These are phyloP conservation scores for Rhizoclosmatium globosum DNA, from an alignment of 192 early-diverging fungal species.

Conservation along the genomic window DNA sequence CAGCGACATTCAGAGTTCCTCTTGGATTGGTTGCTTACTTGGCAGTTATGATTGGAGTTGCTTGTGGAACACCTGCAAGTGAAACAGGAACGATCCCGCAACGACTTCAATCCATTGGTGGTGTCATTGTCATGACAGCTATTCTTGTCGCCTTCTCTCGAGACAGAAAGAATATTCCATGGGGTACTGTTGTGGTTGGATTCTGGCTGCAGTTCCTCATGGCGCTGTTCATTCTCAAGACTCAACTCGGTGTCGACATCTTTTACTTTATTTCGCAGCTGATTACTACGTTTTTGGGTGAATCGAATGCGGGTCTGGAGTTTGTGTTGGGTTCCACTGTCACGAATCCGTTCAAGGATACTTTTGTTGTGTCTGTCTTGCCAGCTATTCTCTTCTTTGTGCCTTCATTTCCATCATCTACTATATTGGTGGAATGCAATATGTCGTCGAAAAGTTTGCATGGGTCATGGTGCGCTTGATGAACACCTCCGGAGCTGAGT, in stretches of 20 bases:
- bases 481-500: slow-evolving; percentile 82
- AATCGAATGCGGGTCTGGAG: slow-evolving; percentile 69
- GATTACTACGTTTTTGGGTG: slow-evolving; percentile 68
- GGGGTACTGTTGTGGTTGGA: slow-evolving; percentile 79
- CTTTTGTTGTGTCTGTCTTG: slow-evolving; percentile 77
- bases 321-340: slow-evolving; percentile 74
- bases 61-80: slow-evolving; percentile 58
- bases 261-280: slow-evolving; percentile 70
- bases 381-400: slow-evolving; percentile 92
- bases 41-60: slow-evolving; percentile 60
- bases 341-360: slow-evolving; percentile 34
- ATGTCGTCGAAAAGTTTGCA: slow-evolving; percentile 74
- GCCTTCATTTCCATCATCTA: slow-evolving; percentile 83
- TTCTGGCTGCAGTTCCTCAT: slow-evolving; percentile 79
- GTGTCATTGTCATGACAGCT: slow-evolving; percentile 66
- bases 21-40: slow-evolving; percentile 60
- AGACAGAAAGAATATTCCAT: slow-evolving; percentile 71
- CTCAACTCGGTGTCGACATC: slow-evolving; percentile 63
- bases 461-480: slow-evolving; percentile 72
- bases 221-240: slow-evolving; percentile 81
- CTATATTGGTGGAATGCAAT: slow-evolving; percentile 85
- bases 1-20: slow-evolving; percentile 47
- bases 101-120: slow-evolving; percentile 79
- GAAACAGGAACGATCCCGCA: slow-evolving; percentile 65
- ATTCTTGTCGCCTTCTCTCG: slow-evolving; percentile 62